These are phyloP conservation scores for Rhizopogon vinicolor DNA, from an alignment of 768 basidiomycete genomes.

Conservation along the genomic window DNA sequence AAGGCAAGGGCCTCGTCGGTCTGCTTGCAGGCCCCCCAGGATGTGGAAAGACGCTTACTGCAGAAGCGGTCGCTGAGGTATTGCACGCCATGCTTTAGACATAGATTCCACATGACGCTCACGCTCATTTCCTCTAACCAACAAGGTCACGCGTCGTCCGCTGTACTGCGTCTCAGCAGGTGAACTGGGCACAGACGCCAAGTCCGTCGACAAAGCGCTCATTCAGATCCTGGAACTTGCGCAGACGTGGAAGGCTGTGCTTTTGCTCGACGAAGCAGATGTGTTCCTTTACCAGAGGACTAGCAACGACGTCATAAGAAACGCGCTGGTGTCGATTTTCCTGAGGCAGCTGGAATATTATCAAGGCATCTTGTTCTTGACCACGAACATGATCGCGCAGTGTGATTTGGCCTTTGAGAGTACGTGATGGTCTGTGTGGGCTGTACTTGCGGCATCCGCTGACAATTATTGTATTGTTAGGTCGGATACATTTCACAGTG, in stretches of 20 bases:
- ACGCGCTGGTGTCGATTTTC: slow-evolving; percentile 71
- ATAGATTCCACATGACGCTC: not conserved
- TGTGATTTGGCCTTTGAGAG: slow-evolving; percentile 62
- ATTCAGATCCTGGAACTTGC: slow-evolving; percentile 41
- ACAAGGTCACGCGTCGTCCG: not conserved
- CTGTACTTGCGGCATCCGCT: not conserved
- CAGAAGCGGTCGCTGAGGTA: slow-evolving; percentile 55
- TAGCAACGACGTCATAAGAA: slow-evolving; percentile 30
- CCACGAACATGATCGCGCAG: slow-evolving; percentile 35
- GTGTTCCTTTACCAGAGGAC: slow-evolving; percentile 63
- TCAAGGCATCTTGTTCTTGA: slow-evolving; percentile 55
- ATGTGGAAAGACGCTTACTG: slow-evolving; percentile 51
- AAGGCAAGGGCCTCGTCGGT: slow-evolving; percentile 7
- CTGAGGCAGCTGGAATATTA: slow-evolving; percentile 58
- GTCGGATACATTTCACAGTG: slow-evolving; percentile 31
- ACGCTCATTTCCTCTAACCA: no score
- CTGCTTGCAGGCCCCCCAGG: slow-evolving; percentile 24
- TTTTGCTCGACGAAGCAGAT: slow-evolving; percentile 47
- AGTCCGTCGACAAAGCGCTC: not conserved
- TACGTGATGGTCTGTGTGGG: slow-evolving; percentile 2
- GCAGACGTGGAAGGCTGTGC: slow-evolving; percentile 54
- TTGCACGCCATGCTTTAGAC: slow-evolving; percentile 26
- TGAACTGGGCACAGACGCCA: not conserved
- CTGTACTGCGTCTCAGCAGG: not conserved
- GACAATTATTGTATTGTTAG: slow-evolving; percentile 7